Evolutionary conservation across 2,329 filamentous ascomycete species (phyloP).

Genomic region (Alternaria gansuensis): DNA sequence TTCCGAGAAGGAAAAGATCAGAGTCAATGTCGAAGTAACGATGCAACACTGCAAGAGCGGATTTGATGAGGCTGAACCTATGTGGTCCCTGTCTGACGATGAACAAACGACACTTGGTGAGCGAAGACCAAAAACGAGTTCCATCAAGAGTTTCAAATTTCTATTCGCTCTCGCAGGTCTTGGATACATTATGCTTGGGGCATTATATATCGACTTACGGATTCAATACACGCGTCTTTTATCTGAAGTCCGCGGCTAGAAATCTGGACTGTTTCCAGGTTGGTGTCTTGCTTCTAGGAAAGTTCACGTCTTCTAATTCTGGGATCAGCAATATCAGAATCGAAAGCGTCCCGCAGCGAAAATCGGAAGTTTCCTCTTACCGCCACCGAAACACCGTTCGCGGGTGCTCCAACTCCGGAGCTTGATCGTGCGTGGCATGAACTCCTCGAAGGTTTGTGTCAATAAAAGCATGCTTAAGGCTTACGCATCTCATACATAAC

Average conservation of each 20-base stretch:
- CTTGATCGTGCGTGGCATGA: conserved; percentile 8
- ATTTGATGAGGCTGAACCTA: background rate
- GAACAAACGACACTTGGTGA: background rate
- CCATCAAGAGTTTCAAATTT: background rate
- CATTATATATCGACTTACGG: background rate
- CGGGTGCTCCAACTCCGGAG: background rate
- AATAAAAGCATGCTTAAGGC: background rate
- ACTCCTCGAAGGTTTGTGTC: background rate
- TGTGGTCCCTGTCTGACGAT: background rate
- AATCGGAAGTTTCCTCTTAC: background rate
- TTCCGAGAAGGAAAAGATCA: too few relatives aligned
- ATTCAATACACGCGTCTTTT: background rate
- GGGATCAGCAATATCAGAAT: background rate
- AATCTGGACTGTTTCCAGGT: background rate
- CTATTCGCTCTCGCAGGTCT: background rate
- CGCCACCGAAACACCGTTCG: background rate
- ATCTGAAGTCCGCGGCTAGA: background rate
- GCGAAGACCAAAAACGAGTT: background rate
- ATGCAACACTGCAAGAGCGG: background rate
- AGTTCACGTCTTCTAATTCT: background rate
- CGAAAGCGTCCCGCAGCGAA: background rate
- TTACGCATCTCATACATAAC: background rate
- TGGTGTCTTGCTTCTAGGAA: background rate
- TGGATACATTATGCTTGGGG: background rate
- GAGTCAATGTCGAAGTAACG: background rate